Conservation (phyloP, 129 eudicot genomes). For the Tanacetum coccineum region DNA sequence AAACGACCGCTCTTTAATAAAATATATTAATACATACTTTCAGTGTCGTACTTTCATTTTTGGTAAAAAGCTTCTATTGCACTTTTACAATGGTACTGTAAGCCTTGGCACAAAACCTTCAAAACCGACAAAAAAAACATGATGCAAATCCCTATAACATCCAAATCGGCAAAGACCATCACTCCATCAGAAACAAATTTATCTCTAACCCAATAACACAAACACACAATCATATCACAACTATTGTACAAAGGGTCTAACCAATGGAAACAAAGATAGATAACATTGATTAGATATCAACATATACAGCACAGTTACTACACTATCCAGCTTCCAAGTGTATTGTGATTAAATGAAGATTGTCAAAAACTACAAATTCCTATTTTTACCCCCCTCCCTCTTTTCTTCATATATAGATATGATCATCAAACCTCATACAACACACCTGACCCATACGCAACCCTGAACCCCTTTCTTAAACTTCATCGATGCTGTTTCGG, state of each 20-base stretch:
- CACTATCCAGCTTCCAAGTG: conserved; percentile 29
- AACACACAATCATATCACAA: neutral
- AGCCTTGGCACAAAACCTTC: no score
- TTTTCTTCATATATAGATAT: conserved; percentile 16
- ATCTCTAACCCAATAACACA: neutral
- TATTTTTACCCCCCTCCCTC: neutral
- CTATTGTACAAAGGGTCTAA: conserved; percentile 24
- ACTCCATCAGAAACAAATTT: neutral
- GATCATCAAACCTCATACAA: conserved; percentile 30
- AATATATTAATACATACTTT: no score
- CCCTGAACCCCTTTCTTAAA: conserved; percentile 24
- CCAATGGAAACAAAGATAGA: conserved; percentile 27
- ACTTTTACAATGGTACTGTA: no score
- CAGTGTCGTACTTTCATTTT: no score
- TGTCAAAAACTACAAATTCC: conserved; percentile 40
- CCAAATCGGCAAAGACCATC: neutral
- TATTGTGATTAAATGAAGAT: conserved; percentile 41
- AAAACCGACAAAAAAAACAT: no score
- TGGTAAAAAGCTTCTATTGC: no score
- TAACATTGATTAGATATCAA: conserved; percentile 30
- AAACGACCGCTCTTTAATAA: no score
- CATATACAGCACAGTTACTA: conserved; percentile 36
- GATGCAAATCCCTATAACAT: neutral
- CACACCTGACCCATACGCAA: conserved; percentile 26
- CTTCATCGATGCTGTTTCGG: conserved; percentile 26